Evolutionary conservation across 2,329 filamentous ascomycete species (phyloP), one percentile per base, ranked within the genome.

Genomic region (Ceratocystis cacaofunesta): DNA sequence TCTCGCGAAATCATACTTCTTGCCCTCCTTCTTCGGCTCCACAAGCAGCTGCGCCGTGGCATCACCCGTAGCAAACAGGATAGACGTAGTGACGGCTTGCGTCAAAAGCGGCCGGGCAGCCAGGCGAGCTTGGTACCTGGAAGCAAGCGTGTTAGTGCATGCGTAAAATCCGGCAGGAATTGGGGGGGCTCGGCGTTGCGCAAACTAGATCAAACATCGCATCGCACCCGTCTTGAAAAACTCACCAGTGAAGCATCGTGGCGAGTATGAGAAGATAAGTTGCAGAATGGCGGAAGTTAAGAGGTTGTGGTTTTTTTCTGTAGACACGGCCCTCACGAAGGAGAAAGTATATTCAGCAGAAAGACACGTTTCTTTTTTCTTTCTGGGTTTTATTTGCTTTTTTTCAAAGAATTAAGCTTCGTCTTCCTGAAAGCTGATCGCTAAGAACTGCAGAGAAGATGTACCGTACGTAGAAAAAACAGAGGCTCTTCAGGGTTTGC

Each of bases 31-130:
- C 72, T 82, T 86, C 75, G 85, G 86, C 77, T 97, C 92, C 67
- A 99, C 89, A 44, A 85, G 80, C 77, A 97, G 92, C 77, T 99
- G 94, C 46, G 94, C 90, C 70, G 95, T 86, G 68, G 88, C 80
- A 77, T 99, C 94, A 71, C 94, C 94, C 15, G 91, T 89, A 67
- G 88, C 92, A 74, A 97, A 99, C 69, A 99, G 86, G 67, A 97
- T 82, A 61, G 90, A 88, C 48, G 92, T 96, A 66, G 91, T 95
- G 71, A 96, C 78, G 74, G 87, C 89, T 79, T 96, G 90, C 10
- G 92, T 97, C 72, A 96, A 84, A 71, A 97, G 79, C 68, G 92
- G 92, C 73, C 89, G 84, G 72, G 85, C 83, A 71, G 88, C 86
- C 74, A 96, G 81, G 75, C 85, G 88, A 73, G 84, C 80, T 77